phyloP scores from a whole-genome alignment of 192 early-diverging fungal species.

The Podila verticillata region DNA sequence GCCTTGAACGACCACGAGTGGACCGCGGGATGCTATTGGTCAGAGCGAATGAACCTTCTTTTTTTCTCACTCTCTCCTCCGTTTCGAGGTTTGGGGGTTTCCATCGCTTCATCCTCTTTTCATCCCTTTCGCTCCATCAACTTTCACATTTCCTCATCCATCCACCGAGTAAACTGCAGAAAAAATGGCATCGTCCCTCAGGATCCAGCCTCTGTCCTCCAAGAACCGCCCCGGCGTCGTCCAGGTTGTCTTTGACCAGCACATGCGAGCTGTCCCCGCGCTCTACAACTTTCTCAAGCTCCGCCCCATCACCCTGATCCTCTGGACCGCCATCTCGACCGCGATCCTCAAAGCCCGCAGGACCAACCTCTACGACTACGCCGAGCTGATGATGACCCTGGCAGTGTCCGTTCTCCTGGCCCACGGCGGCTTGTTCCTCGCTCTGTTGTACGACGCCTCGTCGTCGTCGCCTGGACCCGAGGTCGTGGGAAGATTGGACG shows the following conservation, averaged over 20 bases:
- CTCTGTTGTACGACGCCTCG: conserved; percentile 31
- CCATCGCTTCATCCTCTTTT: background rate
- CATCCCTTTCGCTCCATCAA: background rate
- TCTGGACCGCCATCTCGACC: conserved; percentile 43
- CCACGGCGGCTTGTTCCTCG: conserved; percentile 24
- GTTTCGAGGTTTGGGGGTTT: too few relatives aligned
- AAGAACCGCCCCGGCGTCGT: conserved; percentile 22
- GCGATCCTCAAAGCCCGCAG: conserved; percentile 19
- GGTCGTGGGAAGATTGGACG: conserved; percentile 17
- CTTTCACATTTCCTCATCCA: background rate
- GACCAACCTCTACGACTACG: conserved; percentile 7
- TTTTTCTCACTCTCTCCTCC: background rate
- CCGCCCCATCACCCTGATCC: conserved; percentile 29
- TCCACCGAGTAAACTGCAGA: background rate
- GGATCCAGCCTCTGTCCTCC: conserved; percentile 20
- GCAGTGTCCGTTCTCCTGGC: conserved; percentile 18
- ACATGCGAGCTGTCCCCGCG: conserved; percentile 22
- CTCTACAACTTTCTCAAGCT: conserved; percentile 28
- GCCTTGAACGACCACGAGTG: too few relatives aligned
- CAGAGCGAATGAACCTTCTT: too few relatives aligned
- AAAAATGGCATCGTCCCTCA: conserved; percentile 16
- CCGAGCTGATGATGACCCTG: conserved; percentile 13
- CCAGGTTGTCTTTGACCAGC: conserved; percentile 22
- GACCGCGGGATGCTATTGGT: too few relatives aligned
- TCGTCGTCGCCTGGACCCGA: conserved; percentile 11